Conservation (phyloP, 139 green algal genomes). For the Chlamydomonas eustigma region DNA sequence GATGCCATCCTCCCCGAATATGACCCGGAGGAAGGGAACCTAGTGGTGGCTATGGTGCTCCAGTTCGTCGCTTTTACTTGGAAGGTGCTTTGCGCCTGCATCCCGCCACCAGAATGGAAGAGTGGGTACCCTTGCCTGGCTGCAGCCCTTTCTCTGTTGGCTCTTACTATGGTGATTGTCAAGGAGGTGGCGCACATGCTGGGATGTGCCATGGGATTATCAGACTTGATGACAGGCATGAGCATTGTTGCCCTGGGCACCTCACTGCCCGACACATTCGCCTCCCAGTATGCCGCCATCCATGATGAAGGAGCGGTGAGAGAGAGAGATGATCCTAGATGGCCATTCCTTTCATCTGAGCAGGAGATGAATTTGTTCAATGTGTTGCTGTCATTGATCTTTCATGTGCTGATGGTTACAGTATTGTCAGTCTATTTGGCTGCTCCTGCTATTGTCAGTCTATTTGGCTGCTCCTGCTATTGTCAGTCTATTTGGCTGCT, state of each 20-base stretch:
- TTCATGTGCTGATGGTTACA: too few species aligned
- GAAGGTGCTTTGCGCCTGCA: constrained; percentile 17
- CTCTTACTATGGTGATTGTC: constrained; percentile 21
- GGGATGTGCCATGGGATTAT: constrained; percentile 26
- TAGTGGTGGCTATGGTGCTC: constrained; percentile 9
- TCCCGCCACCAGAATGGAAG: constrained; percentile 21
- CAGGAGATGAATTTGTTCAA: not conserved
- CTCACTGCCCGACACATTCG: constrained; percentile 40
- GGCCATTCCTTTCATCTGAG: not conserved
- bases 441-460: too few species aligned
- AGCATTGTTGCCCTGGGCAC: constrained; percentile 23
- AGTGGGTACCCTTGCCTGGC: constrained; percentile 26
- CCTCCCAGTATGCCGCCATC: constrained; percentile 26
- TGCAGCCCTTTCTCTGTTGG: constrained; percentile 5
- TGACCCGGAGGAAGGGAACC: constrained; percentile 9
- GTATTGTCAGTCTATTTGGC: too few species aligned
- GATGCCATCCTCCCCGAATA: constrained; percentile 17
- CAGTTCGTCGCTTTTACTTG: constrained; percentile 38
- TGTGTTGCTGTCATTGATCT: too few species aligned
- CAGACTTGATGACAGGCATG: constrained; percentile 15
- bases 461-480: too few species aligned
- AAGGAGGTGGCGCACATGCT: constrained; percentile 25
- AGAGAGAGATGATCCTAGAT: too few species aligned
- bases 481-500: too few species aligned
- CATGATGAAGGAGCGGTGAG: constrained; percentile 3